These are phyloP conservation scores for Backusella westeae DNA, from an alignment of 192 early-diverging fungal species.

Conservation along the genomic window DNA sequence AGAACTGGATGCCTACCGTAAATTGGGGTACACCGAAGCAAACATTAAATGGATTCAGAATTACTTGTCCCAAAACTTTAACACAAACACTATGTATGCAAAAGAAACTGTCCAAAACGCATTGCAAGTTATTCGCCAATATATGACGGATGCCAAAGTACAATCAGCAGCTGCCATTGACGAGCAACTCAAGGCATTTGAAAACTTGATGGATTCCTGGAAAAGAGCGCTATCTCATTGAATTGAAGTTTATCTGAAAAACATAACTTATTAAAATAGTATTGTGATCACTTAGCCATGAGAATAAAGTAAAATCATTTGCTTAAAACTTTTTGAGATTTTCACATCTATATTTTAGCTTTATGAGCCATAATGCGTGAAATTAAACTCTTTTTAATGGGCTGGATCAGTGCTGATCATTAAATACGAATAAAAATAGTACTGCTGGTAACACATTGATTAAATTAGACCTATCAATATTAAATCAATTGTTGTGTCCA, in stretches of 20 bases:
- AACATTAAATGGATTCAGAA: conserved; percentile 20
- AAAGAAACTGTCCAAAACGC: conserved; percentile 6
- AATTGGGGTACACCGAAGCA: conserved; percentile 13
- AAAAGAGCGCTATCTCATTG: neutral
- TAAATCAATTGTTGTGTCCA: neutral
- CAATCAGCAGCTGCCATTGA: conserved; percentile 1
- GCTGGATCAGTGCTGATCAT: neutral
- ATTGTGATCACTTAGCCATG: neutral
- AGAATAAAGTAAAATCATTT: neutral
- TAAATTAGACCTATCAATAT: neutral
- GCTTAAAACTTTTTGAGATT: neutral
- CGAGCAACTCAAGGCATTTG: neutral
- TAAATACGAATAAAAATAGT: neutral
- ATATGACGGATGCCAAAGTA: neutral
- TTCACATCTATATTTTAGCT: neutral
- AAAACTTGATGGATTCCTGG: neutral
- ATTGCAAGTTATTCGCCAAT: conserved; percentile 1
- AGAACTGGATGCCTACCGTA: neutral
- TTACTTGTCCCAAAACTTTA: neutral
- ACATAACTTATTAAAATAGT: neutral
- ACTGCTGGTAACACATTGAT: neutral
- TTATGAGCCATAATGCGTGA: neutral
- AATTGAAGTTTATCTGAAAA: neutral
- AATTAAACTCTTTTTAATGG: neutral
- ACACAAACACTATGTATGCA: conserved; percentile 2